Base-by-base conservation (phyloP, 2,329 filamentous ascomycete species). In the Penicillium capsulatum region DNA sequence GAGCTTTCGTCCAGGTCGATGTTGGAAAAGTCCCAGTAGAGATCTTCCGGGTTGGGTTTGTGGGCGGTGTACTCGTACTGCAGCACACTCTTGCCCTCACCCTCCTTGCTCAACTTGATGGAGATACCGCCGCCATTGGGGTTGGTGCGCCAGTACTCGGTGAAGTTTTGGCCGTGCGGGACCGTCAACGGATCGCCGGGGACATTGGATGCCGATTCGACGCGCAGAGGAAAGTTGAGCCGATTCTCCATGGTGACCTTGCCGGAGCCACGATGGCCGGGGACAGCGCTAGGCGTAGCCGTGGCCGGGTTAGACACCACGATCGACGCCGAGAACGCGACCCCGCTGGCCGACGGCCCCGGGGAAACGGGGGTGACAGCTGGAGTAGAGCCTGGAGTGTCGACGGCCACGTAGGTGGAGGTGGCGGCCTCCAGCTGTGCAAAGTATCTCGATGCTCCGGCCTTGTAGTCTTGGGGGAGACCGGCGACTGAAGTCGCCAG, bases 1-100 rank as follows among this genome's bases (percentile, higher is more conserved):
- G 57, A 58, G 35, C 42, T 27, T 5, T 43, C 24, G 26, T 36
- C 24, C 27, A 62, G 35, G 43, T 62, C 50, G 47, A 62, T 61
- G 36, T 45, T 56, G 4, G 58, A 61, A 38, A 62, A 41, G 35
- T 62, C 58, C 58, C 58, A 62, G 41, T 45, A 62, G 36, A 62
- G 38, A n/a, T n/a, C n/a, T n/a, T n/a, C n/a, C n/a, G n/a, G n/a
- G 7, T 39, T 44, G 2, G 51, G 42, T n/a, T 45, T 50, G 15
- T 42, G 33, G 35, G 49, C 31, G 41, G 55, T 61, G 52, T 62
- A 62, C 51, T 62, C 59, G 49, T 58, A 62, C 40, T 62, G 59
- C 11, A 62, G 43, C 11, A 62, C 55, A 34, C 42, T 48, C 34
- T 32, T 31, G 31, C 45, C 34, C 31, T 38, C 31, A 6, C 44